These are phyloP conservation scores for Hyphodiscus hymeniophilus DNA, from an alignment of 495 filamentous ascomycete species.

Conservation along the genomic window DNA sequence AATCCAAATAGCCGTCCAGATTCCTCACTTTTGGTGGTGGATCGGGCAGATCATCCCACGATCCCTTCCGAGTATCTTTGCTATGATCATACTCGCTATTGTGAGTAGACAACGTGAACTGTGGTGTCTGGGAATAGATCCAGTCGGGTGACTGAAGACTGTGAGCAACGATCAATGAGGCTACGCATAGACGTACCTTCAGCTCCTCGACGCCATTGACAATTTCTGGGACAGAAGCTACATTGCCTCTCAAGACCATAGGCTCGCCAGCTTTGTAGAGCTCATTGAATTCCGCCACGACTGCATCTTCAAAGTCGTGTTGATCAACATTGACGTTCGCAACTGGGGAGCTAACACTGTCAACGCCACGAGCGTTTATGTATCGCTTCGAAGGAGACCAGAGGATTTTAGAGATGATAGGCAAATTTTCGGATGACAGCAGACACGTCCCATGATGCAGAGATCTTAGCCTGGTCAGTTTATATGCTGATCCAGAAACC, in stretches of 20 bases:
- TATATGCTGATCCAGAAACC: conserved; percentile 88
- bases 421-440: conserved; percentile 61
- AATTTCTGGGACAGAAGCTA: conserved; percentile 31
- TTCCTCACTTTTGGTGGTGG: conserved; percentile 23
- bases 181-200: conserved; percentile 40
- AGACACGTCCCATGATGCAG: conserved; percentile 92
- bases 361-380: conserved; percentile 79
- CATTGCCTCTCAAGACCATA: conserved; percentile 36
- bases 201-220: conserved; percentile 54
- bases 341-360: conserved; percentile 81
- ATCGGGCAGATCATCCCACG: conserved; percentile 36
- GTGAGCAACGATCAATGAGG: conserved; percentile 7
- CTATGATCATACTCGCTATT: conserved; percentile 44
- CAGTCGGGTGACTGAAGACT: conserved; percentile 54
- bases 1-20: neutral
- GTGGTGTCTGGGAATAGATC: conserved; percentile 78
- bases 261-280: conserved; percentile 40
- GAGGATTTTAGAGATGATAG: conserved; percentile 54
- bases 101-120: conserved; percentile 61
- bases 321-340: conserved; percentile 55
- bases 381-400: conserved; percentile 64
- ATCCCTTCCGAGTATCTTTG: conserved; percentile 17
- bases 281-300: conserved; percentile 39
- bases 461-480: conserved; percentile 67
- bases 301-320: conserved; percentile 41